Percentiles rank a stretch among this genome's conserved stretches.
Evolutionary conservation across 2,329 filamentous ascomycete genomes (phyloP).

Genomic region (Saccharata proteae): DNA sequence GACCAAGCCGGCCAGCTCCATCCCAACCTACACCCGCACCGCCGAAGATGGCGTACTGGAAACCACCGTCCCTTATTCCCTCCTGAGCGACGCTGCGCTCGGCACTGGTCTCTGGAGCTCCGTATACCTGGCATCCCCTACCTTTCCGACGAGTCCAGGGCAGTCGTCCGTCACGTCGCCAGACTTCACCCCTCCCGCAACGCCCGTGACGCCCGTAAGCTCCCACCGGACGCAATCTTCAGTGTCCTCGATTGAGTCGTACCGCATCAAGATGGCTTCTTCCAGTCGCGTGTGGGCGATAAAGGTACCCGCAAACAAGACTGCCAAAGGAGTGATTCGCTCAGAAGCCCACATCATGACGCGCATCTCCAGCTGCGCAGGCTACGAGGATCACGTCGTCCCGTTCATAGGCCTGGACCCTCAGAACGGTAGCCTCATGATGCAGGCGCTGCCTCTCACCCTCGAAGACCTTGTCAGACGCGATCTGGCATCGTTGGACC

Average conservation of each 20-base stretch:
- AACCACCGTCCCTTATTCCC: constrained; percentile 4
- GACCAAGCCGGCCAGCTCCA: no score
- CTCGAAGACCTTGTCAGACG: constrained; percentile 21
- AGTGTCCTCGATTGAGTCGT: constrained; percentile 4
- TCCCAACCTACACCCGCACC: no score
- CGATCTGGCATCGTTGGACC: constrained; percentile 11
- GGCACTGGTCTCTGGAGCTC: constrained; percentile 25
- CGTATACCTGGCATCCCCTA: constrained; percentile 21
- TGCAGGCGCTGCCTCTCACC: constrained; percentile 21
- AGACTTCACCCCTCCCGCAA: constrained; percentile 4
- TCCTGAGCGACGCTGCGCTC: constrained; percentile 16
- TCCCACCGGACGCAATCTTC: constrained; percentile 2
- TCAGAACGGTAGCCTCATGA: constrained; percentile 18
- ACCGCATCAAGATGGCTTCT: constrained; percentile 8
- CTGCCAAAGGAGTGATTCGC: constrained; percentile 19
- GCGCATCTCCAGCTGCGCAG: constrained; percentile 17
- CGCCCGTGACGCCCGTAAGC: constrained; percentile 6
- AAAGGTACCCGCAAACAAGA: constrained; percentile 20
- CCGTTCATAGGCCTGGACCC: constrained; percentile 22
- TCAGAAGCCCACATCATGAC: constrained; percentile 22
- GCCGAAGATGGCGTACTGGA: constrained; percentile 5
- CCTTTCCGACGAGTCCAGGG: constrained; percentile 9
- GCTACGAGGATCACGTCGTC: constrained; percentile 19
- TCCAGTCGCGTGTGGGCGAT: constrained; percentile 16
- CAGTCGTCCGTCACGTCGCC: not conserved